Base-by-base conservation (phyloP, 768 basidiomycete genomes). In the Crucibulum laeve region DNA sequence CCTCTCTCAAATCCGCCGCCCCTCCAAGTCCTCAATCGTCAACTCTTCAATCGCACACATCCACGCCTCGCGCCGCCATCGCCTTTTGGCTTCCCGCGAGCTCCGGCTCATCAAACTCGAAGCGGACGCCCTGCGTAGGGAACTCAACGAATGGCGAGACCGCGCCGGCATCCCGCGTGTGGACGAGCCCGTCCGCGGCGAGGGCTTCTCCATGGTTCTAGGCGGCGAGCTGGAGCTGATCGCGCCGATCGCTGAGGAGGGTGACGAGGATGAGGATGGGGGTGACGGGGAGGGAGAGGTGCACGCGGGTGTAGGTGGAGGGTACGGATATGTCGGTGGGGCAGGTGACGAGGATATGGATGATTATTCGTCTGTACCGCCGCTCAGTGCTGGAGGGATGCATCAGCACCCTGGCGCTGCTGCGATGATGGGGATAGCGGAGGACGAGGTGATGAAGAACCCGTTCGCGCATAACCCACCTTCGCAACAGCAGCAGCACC, bases 21-120 rank as follows among this genome's bases (percentile, higher is more conserved):
- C 96, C 0, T 92, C 89, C 60, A 99, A 99, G 68, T 90, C 90
- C 3, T 87, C 89, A 48, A 97, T 98, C 63, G 94, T 99, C 64
- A 96, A 96, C 65, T 91, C 88, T 25, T 89, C 87, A 35, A 96
- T 97, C 61, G 83, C 91, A 1, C 87, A 91, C 57, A 81, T 93
- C 48, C 84, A 87, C 56, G 78, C 85, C 17, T 86, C 88, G 30
- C 81, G 90, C 38, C 77, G 89, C 33, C 87, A 91, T 57, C 83
- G 90, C 38, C 67, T 84, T 15, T 73, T 92, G 49, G 91, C 91
- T 13, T 77, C 89, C 6, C 79, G 84, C 49, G 88, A 94, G 60
- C 74, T 96, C 25, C 84, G 91, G 39, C 59, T 79, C 40, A 63
- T 94, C 56, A 88, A 87, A 57, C 64, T 73, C 53, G 92, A 97